phyloP scores from a whole-genome alignment of 2,329 filamentous ascomycete species.

The Elsinoe batatas region DNA sequence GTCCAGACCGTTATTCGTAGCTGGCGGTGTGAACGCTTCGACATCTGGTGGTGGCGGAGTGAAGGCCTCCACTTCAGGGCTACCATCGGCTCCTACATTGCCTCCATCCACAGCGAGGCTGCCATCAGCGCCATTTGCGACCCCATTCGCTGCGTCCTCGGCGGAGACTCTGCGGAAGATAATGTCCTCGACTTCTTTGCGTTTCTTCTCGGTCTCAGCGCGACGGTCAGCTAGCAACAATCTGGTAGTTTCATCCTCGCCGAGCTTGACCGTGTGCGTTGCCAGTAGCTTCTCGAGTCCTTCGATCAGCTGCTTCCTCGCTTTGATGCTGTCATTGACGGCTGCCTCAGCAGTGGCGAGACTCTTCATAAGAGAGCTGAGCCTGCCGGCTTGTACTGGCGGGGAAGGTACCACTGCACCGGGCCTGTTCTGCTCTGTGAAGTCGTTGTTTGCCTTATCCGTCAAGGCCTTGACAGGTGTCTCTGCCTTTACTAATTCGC shows the following conservation, averaged over 20 bases:
- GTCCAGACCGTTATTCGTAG: slow-evolving; percentile 16
- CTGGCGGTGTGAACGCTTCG: slow-evolving; percentile 70
- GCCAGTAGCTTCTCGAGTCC: slow-evolving; percentile 76
- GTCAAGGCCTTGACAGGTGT: slow-evolving; percentile 57
- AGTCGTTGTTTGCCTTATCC: slow-evolving; percentile 67
- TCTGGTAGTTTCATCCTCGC: slow-evolving; percentile 58
- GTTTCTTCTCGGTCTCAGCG: slow-evolving; percentile 65
- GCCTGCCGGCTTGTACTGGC: slow-evolving; percentile 81
- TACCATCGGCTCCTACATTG: slow-evolving; percentile 15
- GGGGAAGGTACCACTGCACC: slow-evolving; percentile 60
- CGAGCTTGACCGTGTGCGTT: slow-evolving; percentile 59
- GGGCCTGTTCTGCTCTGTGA: slow-evolving; percentile 70
- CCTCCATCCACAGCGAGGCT: slow-evolving; percentile 19
- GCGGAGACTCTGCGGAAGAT: slow-evolving; percentile 75
- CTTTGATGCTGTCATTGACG: slow-evolving; percentile 80
- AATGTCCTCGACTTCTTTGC: slow-evolving; percentile 77
- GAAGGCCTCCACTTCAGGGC: slow-evolving; percentile 32
- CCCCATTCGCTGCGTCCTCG: slow-evolving; percentile 3
- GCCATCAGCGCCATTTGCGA: slow-evolving; percentile 13
- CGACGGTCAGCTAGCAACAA: slow-evolving; percentile 57
- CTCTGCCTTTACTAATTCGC: slow-evolving; percentile 62
- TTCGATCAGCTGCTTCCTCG: slow-evolving; percentile 64
- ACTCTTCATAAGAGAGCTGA: slow-evolving; percentile 81
- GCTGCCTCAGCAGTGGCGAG: slow-evolving; percentile 82
- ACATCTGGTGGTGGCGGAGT: slow-evolving; percentile 69